These are phyloP conservation scores for Magnolia kwangsiensis DNA, from an alignment of 164 flowering plant genomes.

Conservation along the genomic window DNA sequence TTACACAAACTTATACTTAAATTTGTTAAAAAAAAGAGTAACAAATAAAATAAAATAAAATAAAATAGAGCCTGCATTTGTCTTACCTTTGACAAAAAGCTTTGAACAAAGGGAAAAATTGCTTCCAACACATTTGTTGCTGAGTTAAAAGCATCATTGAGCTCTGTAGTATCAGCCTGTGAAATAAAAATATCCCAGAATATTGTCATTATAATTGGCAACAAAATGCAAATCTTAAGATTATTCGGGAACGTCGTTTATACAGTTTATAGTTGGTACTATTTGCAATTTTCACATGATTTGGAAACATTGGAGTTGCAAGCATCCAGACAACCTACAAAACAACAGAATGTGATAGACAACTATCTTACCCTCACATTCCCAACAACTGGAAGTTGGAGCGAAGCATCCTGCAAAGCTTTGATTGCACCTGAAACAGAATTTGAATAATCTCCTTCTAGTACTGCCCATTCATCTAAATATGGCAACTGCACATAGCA, in stretches of 20 bases:
- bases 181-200: neutral
- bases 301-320: neutral
- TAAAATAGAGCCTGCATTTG: neutral
- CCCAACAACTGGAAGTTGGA: conserved; percentile 53
- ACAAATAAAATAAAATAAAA: neutral
- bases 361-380: conserved; percentile 48
- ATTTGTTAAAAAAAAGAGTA: neutral
- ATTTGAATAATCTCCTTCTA: conserved; percentile 54
- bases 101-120: conserved; percentile 36
- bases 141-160: conserved; percentile 51
- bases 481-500: conserved; percentile 48
- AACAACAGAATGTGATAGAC: neutral
- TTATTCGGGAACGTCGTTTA: neutral
- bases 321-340: neutral
- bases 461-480: conserved; percentile 61
- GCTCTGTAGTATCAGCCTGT: conserved; percentile 56
- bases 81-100: conserved; percentile 53
- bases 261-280: neutral
- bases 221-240: neutral
- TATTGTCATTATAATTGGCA: neutral
- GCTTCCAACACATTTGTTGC: conserved; percentile 48
- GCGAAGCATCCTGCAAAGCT: conserved; percentile 57
- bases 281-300: neutral
- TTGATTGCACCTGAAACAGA: conserved; percentile 50
- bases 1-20: neutral